Base-by-base conservation (phyloP, 495 filamentous ascomycete genomes). In the Chaetomium fimeti region DNA sequence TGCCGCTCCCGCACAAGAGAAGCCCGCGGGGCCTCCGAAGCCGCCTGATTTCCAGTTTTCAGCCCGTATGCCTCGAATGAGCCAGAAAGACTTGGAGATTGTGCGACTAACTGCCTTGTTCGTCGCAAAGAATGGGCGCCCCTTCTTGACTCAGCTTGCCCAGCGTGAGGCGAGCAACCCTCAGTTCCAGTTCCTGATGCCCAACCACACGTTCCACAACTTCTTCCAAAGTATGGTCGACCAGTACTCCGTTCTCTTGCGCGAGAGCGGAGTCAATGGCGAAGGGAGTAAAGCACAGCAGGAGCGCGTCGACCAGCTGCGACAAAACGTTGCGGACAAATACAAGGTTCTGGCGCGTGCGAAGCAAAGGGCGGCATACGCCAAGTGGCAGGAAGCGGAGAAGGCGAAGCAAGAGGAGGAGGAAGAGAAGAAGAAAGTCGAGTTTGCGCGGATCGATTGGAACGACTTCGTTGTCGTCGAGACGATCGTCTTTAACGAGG, bases 391-490 rank as follows among this genome's bases (percentile, higher is more conserved):
- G 72, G 89, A 93, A 66, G 82, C 88, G 60, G 90, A 97, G 76
- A 96, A 93, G 74, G 84, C 87, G 61, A 89, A 91, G 81, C 89
- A 94, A 67, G 92, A 96, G 69, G 91, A 96, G 70, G 86, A 93
- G 66, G 89, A 88, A 51, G 91, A 96, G 73, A 86, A 89, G 69
- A 92, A 97, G 75, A 86, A 86, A 60, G 76, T 95, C 24, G 85
- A 90, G 65, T 98, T 93, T 71, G 88, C 90, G 11, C 88, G 93
- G 70, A 94, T 98, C 67, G 94, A 98, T 73, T 98, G 94, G 94
- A 92, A 97, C 69, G 94, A 98, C 75, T 98, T 98, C 67, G 89
- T 93, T 27, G 88, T 98, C 29, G 92, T 97, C 25, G 94, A 97
- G 77, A 97, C 93, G 3, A 91, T 98, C n/a, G 77, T 89, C 29